A percentile compares a stretch with the other conserved stretches of the same genome.
Conservation (phyloP, 179 eudicot genomes). For the Silene noctiflora region DNA sequence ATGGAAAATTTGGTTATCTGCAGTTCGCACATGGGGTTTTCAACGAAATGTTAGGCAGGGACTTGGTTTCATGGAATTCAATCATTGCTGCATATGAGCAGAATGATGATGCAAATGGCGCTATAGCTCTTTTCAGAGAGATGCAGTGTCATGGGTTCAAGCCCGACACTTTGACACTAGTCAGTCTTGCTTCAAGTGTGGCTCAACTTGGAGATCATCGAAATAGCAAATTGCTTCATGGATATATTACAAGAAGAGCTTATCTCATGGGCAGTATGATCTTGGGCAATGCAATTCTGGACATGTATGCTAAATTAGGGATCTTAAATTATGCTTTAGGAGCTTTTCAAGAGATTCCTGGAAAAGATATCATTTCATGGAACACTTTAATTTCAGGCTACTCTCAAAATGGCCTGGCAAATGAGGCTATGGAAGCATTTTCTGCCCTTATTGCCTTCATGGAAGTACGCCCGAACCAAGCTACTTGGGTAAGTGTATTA, state of each 20-base stretch:
- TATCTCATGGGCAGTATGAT: slow-evolving; percentile 34
- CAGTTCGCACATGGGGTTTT: slow-evolving; percentile 36
- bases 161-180: slow-evolving; percentile 45
- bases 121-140: slow-evolving; percentile 31
- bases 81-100: slow-evolving; percentile 46
- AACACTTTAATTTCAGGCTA: slow-evolving; percentile 50
- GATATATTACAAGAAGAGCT: slow-evolving; percentile 37
- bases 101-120: slow-evolving; percentile 29
- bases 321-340: slow-evolving; percentile 31
- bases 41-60: slow-evolving; percentile 35
- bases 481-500: slow-evolving; percentile 48
- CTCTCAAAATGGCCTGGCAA: slow-evolving; percentile 49
- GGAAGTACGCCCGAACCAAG: slow-evolving; percentile 38
- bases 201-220: slow-evolving; percentile 38
- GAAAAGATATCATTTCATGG: slow-evolving; percentile 49
- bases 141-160: slow-evolving; percentile 35
- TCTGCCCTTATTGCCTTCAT: slow-evolving; percentile 10
- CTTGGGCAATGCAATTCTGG: slow-evolving; percentile 43
- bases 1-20: slow-evolving; percentile 41
- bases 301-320: slow-evolving; percentile 57
- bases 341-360: slow-evolving; percentile 35
- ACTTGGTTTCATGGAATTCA: slow-evolving; percentile 50
- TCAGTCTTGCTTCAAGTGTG: slow-evolving; percentile 44
- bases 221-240: slow-evolving; percentile 42
- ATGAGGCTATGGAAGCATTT: slow-evolving; percentile 45